These are phyloP conservation scores for Thamnidium elegans DNA, from an alignment of 192 early-diverging fungal species.

Conservation along the genomic window DNA sequence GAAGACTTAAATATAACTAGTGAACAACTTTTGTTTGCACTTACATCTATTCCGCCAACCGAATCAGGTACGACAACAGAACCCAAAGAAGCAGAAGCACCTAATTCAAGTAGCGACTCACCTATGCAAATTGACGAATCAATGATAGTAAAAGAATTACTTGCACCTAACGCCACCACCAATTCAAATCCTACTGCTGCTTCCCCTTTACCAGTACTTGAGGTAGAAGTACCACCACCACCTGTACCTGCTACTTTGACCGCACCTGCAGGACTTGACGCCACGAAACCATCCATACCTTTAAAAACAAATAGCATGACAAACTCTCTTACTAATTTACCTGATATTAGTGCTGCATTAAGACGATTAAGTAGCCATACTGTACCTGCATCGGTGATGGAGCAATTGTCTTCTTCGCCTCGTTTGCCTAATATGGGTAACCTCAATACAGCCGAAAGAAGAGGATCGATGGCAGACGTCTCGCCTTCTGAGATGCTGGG, in stretches of 20 bases:
- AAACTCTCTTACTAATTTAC: not conserved
- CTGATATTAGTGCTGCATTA: conserved; percentile 19
- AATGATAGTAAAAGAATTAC: not conserved
- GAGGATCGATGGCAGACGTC: not conserved
- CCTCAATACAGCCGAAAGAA: no score
- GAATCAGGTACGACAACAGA: not conserved
- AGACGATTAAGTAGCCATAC: conserved; percentile 8
- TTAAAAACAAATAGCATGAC: not conserved
- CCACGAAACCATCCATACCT: not conserved
- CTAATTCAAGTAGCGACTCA: not conserved
- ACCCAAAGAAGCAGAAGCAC: not conserved
- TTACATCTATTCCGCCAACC: conserved; percentile 8
- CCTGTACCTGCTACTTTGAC: not conserved
- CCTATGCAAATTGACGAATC: not conserved
- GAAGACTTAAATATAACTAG: conserved; percentile 2
- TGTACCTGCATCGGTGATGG: not conserved
- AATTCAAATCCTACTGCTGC: not conserved
- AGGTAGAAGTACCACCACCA: not conserved
- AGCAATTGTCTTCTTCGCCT: not conserved
- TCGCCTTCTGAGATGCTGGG: conserved; percentile 19
- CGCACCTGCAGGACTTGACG: not conserved
- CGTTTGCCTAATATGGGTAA: not conserved
- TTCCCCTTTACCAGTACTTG: not conserved
- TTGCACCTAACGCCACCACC: not conserved
- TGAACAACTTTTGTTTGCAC: conserved; percentile 19